These are phyloP conservation scores for Galeopsis tetrahit DNA, from an alignment of 257 asterid genomes.

Conservation along the genomic window DNA sequence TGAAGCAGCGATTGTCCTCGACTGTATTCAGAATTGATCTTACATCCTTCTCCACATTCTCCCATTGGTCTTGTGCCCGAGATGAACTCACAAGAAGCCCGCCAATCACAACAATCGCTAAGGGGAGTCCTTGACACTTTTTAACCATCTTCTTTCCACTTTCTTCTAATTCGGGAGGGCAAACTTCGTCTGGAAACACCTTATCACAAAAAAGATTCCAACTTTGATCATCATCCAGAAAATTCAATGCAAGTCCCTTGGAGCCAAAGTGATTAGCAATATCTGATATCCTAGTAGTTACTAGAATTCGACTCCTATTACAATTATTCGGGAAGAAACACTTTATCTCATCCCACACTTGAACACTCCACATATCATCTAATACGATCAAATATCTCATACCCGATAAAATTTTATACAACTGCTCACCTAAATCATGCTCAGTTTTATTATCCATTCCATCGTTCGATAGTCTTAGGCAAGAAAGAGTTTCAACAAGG, in stretches of 20 bases:
- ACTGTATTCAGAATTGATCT: not conserved
- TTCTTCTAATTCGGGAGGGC: not conserved
- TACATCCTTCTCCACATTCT: not conserved
- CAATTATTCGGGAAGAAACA: too few species aligned
- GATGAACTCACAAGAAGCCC: not conserved
- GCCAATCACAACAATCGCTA: not conserved
- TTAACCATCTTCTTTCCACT: not conserved
- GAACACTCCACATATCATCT: too few species aligned
- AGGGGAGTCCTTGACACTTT: not conserved
- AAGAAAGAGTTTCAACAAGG: not conserved
- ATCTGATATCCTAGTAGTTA: too few species aligned
- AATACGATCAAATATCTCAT: too few species aligned
- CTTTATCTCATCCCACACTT: too few species aligned
- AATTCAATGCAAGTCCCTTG: not conserved
- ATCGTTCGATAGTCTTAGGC: not conserved
- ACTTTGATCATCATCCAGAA: not conserved
- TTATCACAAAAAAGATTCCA: not conserved
- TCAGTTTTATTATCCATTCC: not conserved
- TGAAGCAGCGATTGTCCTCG: not conserved
- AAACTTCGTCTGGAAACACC: not conserved
- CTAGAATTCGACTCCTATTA: too few species aligned
- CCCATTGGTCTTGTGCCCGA: not conserved
- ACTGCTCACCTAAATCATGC: not conserved
- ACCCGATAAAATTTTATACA: not conserved
- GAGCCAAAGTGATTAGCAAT: too few species aligned